Evolutionary conservation across 1,284 basidiomycete species (phyloP), one percentile per base, ranked within the genome.

Genomic region (Cryptococcus maquisensis): DNA sequence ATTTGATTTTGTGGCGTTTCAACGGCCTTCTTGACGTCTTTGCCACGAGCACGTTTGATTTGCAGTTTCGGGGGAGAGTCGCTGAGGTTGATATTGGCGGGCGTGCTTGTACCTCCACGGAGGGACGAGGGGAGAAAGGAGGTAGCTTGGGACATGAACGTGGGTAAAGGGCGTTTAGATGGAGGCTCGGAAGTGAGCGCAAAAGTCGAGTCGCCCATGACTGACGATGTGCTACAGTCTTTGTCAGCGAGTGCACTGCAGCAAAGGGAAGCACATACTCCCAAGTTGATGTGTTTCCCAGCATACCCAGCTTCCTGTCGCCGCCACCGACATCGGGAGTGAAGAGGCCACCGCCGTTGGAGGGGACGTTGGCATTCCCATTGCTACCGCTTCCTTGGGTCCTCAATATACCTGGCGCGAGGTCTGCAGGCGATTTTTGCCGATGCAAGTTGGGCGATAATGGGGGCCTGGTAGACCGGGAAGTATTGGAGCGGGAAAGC

Each of bases 321-420:
- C 49, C 52, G 24, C 51, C 58, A 4, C 58, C 64, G 5, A 65
- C 60, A 40, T 73, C 87, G 56, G 88, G 88, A 16, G 87, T 90
- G 70, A 90, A 91, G 69, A 90, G 86, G 18, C 86, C 87, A 46
- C 80, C 77, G 46, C 84, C 83, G 10, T 32, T 32, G 28, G 28
- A 32, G 10, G 28, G 28, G 28, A 32, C 28, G 28, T 32, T 32
- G 28, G 28, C 6, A 2, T 32, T 32, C 6, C 28, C 28, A 49
- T 84, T 82, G 23, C 81, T 76, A 23, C 79, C 78, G 48, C 83
- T 83, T 28, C 60, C 41, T 5, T 48, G 47, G 9, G 44, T 13
- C 36, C 47, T 36, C 18, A 48, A 15, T 16, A 48, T 32, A 16
- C 28, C 28, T 20, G 36, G 35, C 18, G 36, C 47, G 4, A 32